These are phyloP conservation scores for Alternaria novae-zelandiae DNA, from an alignment of 2,329 filamentous ascomycete species.

Conservation along the genomic window DNA sequence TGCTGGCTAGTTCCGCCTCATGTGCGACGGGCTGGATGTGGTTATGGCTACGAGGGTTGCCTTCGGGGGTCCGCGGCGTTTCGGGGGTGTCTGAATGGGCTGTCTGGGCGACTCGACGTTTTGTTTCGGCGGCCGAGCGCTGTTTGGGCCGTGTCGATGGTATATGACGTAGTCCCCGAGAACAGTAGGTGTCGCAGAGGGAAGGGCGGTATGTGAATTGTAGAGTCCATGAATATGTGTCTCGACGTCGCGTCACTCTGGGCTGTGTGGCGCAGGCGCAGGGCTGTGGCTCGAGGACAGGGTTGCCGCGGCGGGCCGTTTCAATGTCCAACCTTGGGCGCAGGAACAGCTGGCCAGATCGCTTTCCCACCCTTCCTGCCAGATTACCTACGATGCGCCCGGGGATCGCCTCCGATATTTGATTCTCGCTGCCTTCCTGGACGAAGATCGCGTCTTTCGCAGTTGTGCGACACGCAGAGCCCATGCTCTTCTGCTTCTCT, in stretches of 20 bases:
- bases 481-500: constrained; percentile 36
- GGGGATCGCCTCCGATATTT: constrained; percentile 31
- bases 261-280: constrained; percentile 11
- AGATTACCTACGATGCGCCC: constrained; percentile 27
- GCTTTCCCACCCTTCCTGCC: constrained; percentile 9
- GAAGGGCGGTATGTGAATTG: neutral
- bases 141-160: neutral
- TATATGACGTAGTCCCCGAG: neutral
- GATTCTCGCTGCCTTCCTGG: constrained; percentile 19
- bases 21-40: constrained; percentile 9
- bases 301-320: constrained; percentile 12
- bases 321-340: constrained; percentile 6
- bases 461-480: constrained; percentile 14
- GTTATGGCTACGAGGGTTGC: constrained; percentile 10
- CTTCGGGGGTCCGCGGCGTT: constrained; percentile 35
- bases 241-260: constrained; percentile 6
- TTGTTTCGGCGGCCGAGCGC: constrained; percentile 7
- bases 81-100: constrained; percentile 17
- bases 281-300: constrained; percentile 11
- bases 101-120: constrained; percentile 21
- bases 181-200: neutral
- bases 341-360: constrained; percentile 41
- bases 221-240: neutral
- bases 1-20: constrained; percentile 17
- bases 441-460: constrained; percentile 3